A percentile compares a stretch with the other conserved stretches of the same genome.
These are phyloP conservation scores for Keithomyces neogunnii DNA, from an alignment of 2,329 filamentous ascomycete genomes.

Conservation along the genomic window DNA sequence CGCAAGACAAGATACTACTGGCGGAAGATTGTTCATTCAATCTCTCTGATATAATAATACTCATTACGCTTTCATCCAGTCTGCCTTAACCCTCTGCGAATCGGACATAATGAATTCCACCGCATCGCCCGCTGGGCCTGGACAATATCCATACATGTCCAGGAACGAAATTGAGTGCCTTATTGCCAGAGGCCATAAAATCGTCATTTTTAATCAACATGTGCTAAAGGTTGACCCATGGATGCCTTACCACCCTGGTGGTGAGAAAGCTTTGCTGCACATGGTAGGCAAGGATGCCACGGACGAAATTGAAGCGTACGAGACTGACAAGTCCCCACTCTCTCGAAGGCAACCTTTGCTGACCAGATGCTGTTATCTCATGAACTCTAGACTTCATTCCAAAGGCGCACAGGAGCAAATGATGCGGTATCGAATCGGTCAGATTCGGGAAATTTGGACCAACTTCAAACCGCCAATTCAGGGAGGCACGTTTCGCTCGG, in stretches of 20 bases:
- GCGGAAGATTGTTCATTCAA: too few relatives aligned
- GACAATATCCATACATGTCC: constrained; percentile 27
- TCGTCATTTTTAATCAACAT: constrained; percentile 73
- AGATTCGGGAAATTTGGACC: constrained; percentile 69
- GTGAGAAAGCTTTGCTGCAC: constrained; percentile 82
- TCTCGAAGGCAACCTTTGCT: neutral
- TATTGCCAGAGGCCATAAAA: constrained; percentile 71
- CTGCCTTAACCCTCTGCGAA: neutral
- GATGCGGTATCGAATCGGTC: constrained; percentile 75
- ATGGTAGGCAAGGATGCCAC: constrained; percentile 93
- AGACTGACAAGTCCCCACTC: constrained; percentile 12
- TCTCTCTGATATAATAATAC: too few relatives aligned
- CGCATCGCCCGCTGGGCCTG: neutral
- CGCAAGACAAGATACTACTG: too few relatives aligned
- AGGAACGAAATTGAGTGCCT: constrained; percentile 50
- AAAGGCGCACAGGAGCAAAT: constrained; percentile 66
- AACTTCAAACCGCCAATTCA: constrained; percentile 92
- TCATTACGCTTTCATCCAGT: too few relatives aligned
- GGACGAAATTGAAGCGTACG: constrained; percentile 85
- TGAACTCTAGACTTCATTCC: constrained; percentile 65
- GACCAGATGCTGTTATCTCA: neutral
- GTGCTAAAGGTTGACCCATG: constrained; percentile 86
- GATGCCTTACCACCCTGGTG: constrained; percentile 85
- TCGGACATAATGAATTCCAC: neutral
- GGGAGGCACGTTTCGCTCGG: constrained; percentile 64